Percentiles rank a stretch among this genome's conserved stretches.
Conservation (phyloP, 441 rosid genomes). For the Hura crepitans region DNA sequence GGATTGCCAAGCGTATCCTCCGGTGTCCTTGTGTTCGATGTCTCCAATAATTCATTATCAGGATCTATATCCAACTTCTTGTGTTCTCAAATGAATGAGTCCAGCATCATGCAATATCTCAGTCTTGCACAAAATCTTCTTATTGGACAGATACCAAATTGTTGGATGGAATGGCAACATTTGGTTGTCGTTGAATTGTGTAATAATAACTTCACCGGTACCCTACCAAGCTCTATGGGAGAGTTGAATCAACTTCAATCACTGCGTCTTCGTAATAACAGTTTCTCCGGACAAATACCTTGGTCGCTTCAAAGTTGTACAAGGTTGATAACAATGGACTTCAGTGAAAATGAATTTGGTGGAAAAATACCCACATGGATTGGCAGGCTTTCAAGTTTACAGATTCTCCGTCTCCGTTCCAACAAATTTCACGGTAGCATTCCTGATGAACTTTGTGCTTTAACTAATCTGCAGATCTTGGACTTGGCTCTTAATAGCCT, state of each 20-base stretch:
- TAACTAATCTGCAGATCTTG: neutral
- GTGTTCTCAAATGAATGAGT: neutral
- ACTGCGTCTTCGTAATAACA: constrained; percentile 10
- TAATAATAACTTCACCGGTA: neutral
- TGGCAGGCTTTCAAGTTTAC: neutral
- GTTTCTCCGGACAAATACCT: neutral
- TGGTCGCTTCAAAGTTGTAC: neutral
- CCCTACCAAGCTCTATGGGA: neutral
- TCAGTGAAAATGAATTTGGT: neutral
- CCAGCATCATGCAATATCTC: neutral
- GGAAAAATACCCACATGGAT: constrained; percentile 11
- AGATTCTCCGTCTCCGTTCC: neutral
- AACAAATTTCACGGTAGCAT: constrained; percentile 2
- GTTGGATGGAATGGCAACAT: neutral
- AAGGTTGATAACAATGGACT: neutral
- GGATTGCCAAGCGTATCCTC: neutral
- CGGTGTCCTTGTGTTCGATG: neutral
- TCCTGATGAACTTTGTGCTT: neutral
- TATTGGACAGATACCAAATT: constrained; percentile 3
- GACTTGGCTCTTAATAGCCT: constrained; percentile 2
- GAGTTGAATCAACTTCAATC: neutral
- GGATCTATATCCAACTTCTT: neutral
- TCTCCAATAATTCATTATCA: constrained; percentile 6
- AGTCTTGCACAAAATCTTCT: constrained; percentile 17
- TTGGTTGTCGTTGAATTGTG: neutral